Evolutionary conservation across 129 eudicot species (phyloP), one percentile per base, ranked within the genome.

Genomic region (Ambrosia trifida): DNA sequence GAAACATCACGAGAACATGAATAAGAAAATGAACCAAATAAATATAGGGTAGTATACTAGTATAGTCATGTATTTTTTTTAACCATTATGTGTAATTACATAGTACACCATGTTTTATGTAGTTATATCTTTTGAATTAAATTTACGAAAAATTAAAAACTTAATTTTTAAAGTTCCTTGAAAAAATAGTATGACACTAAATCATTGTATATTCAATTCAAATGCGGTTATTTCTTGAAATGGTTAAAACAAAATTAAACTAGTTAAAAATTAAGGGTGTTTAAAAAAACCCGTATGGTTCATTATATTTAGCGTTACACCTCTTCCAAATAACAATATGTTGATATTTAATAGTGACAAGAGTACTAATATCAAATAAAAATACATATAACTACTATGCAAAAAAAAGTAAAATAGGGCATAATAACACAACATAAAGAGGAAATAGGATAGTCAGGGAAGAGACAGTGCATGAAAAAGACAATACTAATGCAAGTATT

Each of bases 391-490:
- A 4, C 4, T 31, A 5, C 1, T 11, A 28, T 31, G 32, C 5
- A n/a, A 35, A 33, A 13, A 1, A 31, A 32, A 14, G 3, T 51
- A 18, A 16, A 28, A 31, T 6, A 68, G 8, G 5, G 31, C 13
- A 67, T 1, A 47, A 66, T 46, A 24, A 24, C 58, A 31, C 0
- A 7, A 4, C n/a, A 35, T 40, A 64, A 72, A 51, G 66, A 54
- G 58, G 43, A 82, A 46, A 72, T 40, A 50, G 76, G 68, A 75
- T 74, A 81, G 96, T 91, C 96, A 85, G 96, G 96, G 91, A 89
- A 85, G 96, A 89, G 96, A 85, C 89, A 89, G 96, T 85, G 96
- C 96, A 79, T 51, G 91, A 78, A 76, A 89, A 75, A 84, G 76
- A 75, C 66, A 77, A 50, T 82, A 77, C 69, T 7, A 0, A 3